Base-by-base conservation (phyloP, 257 asterid species). In the Solanum dulcamara region DNA sequence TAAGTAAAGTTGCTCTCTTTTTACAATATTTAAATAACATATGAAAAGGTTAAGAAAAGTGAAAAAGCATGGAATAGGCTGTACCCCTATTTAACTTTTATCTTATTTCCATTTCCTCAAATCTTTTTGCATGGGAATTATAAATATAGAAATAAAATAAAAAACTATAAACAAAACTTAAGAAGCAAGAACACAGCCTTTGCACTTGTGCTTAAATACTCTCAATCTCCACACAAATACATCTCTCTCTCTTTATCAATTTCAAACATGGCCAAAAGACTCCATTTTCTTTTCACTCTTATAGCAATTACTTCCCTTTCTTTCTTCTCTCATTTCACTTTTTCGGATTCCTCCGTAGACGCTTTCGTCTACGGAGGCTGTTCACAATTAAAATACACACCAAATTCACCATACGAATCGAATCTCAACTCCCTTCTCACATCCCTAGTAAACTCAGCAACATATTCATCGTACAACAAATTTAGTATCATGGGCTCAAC, bases 371-470 rank as follows among this genome's bases (percentile, higher is more conserved):
- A 84, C 51, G 68, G 86, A 83, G 98, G 98, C 5, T 96, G 99
- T 85, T 88, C 99, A 1, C 97, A 87, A 87, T 83, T 91, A 22
- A 96, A 94, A 83, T 95, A 91, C 87, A 24, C 90, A 0, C 90
- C 97, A 33, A 87, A 84, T 71, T 95, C 99, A 10, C 92, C 92
- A 24, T 94, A 87, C 87, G 93, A 95, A 82, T 90, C 95, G 5
- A 95, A 96, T 35, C 96, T 95, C 84, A 89, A 96, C 86, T 95
- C 99, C 6, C 98, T 95, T 57, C 89, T 96, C 50, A 93, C 94
- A 7, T 95, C 99, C 26, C 91, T 96, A 1, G 95, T 94, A 53
- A 96, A 96, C 89, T 95, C 99, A 6, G 98, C 99, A 89, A 92
- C 98, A 2, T 95, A 91, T 88, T 90, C 98, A 20, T 85, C 97